Evolutionary conservation across 495 filamentous ascomycete genomes (phyloP).

Genomic region (Penicillium lagena): DNA sequence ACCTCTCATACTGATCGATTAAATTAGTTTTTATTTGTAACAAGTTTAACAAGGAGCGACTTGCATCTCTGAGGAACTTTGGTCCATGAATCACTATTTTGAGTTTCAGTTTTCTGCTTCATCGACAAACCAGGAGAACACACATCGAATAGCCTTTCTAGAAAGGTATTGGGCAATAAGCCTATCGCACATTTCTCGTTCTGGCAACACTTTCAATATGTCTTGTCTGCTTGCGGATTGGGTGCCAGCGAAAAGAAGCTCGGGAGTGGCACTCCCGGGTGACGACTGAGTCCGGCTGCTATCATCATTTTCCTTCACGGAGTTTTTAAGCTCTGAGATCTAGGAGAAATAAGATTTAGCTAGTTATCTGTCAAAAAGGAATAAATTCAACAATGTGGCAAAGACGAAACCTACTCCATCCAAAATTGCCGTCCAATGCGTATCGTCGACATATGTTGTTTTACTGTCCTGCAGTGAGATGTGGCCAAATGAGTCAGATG

Average conservation of each 20-base stretch:
- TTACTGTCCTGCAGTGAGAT: constrained; percentile 5
- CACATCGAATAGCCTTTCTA: constrained; percentile 2
- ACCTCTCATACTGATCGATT: constrained; percentile 18
- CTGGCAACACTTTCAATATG: constrained; percentile 7
- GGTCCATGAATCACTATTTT: constrained; percentile 12
- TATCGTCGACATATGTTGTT: constrained; percentile 19
- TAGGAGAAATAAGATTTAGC: constrained; percentile 9
- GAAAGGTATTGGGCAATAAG: constrained; percentile 9
- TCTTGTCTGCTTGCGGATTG: constrained; percentile 1
- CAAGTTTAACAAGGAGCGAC: not conserved
- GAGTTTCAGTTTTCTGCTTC: not conserved
- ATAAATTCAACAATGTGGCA: not conserved
- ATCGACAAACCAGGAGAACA: not conserved
- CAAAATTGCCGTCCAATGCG: constrained; percentile 25
- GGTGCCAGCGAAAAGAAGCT: constrained; percentile 1
- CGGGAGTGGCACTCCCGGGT: not conserved
- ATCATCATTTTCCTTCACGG: constrained; percentile 54
- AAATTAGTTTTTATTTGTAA: not conserved
- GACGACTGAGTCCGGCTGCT: not conserved
- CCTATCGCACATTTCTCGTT: constrained; percentile 5
- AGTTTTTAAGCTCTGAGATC: constrained; percentile 81
- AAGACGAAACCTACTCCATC: constrained; percentile 11
- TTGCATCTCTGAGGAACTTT: constrained; percentile 10
- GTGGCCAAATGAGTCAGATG: constrained; percentile 4
- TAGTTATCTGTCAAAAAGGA: no score